Conservation (phyloP, 2,329 filamentous ascomycete species). For the Sporothrix schenckii region DNA sequence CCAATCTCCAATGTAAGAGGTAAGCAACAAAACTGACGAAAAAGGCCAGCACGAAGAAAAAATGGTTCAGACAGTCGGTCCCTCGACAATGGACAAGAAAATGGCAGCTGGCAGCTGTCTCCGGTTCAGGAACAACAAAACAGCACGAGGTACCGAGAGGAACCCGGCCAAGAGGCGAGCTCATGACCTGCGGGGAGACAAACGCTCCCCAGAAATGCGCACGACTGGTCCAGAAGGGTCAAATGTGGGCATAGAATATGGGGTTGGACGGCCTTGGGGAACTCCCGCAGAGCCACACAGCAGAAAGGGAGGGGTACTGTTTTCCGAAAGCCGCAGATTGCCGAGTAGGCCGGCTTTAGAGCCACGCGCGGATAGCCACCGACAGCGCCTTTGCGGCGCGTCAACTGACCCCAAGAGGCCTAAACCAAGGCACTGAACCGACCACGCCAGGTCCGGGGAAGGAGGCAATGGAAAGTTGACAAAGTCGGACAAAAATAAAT, state of each 20-base stretch:
- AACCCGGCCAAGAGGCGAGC: background rate
- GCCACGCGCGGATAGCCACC: background rate
- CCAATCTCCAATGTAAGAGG: constrained; percentile 21
- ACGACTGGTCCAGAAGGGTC: background rate
- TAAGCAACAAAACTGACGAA: background rate
- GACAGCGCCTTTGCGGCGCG: background rate
- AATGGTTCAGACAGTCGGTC: constrained; percentile 10
- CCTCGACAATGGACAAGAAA: background rate
- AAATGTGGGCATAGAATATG: background rate
- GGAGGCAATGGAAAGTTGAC: no score
- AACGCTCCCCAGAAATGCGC: background rate
- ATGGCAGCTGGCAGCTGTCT: background rate
- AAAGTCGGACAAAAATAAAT: background rate
- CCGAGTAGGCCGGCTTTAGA: constrained; percentile 24
- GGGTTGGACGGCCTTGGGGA: background rate
- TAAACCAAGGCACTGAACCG: no score
- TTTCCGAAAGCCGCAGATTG: constrained; percentile 33
- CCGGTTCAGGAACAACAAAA: background rate
- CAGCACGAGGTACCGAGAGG: background rate
- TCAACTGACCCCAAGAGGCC: background rate
- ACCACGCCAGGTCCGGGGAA: background rate
- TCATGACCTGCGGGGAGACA: constrained; percentile 5
- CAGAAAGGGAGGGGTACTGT: constrained; percentile 26
- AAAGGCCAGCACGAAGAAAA: background rate
- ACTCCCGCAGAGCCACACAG: background rate